These are phyloP conservation scores for Russula foetens DNA, from an alignment of 768 basidiomycete genomes.

Conservation along the genomic window DNA sequence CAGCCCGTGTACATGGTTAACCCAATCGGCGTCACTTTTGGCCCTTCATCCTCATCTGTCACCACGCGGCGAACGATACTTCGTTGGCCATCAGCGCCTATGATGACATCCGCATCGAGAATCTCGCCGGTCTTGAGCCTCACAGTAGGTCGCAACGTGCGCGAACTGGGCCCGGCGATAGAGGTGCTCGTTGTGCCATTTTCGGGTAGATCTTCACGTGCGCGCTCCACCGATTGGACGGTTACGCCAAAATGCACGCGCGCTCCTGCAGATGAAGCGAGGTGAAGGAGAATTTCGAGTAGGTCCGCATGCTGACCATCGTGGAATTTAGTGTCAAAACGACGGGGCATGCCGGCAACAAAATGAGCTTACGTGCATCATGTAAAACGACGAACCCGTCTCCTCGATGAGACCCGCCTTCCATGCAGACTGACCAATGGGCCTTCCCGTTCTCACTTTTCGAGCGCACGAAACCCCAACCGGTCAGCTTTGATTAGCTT, in stretches of 20 bases:
- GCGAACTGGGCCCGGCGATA: not conserved
- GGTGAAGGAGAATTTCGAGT: conserved; percentile 8
- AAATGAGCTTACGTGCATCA: conserved; percentile 14
- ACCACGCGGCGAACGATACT: conserved; percentile 21
- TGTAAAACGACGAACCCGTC: conserved; percentile 14
- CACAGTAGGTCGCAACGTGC: conserved; percentile 15
- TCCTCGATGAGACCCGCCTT: conserved; percentile 13
- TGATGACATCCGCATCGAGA: conserved; percentile 23
- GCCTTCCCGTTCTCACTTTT: conserved; percentile 17
- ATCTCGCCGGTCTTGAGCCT: conserved; percentile 23
- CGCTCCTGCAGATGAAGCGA: conserved; percentile 15
- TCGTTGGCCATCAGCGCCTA: conserved; percentile 25
- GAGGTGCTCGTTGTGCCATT: not conserved
- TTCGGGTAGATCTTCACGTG: conserved; percentile 1
- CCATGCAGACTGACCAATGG: conserved; percentile 13
- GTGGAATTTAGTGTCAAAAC: conserved; percentile 1
- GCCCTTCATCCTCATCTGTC: conserved; percentile 28
- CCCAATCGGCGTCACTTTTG: conserved; percentile 18
- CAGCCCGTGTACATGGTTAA: conserved; percentile 21
- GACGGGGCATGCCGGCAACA: not conserved
- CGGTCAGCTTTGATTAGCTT: not conserved
- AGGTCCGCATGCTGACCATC: conserved; percentile 17
- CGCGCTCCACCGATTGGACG: conserved; percentile 12
- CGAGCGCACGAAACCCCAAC: not conserved
- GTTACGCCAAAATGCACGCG: conserved; percentile 10